Evolutionary conservation across 1,139 yeast genomes (phyloP), one percentile per base, ranked within the genome.

Genomic region (Taphrina confusa): DNA sequence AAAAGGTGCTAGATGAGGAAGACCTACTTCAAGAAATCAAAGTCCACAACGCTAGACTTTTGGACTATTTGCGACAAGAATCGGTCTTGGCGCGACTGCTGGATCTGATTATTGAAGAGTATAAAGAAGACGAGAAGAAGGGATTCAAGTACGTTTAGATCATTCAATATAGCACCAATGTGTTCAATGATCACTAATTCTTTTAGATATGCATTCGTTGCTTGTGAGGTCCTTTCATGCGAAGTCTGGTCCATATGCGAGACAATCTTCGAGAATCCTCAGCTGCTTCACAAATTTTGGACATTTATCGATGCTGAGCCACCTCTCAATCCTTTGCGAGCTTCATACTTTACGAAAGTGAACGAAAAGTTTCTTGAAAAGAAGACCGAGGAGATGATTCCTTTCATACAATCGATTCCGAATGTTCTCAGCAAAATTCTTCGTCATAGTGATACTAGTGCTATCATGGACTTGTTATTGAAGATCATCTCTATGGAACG

Each of bases 241-340:
- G 97, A 92, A 70, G 94, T 90, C 5, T 92, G 97, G 97, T 87
- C 95, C 3, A 78, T 94, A 37, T 87, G 96, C 3, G 96, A 92
- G 67, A 84, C 96, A 0, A 84, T 92, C 55, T 85, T 92, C 85
- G 94, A 87, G 68, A 82, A 84, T 62, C 77, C 82, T 1, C 78
- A 77, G 18, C 78, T 87, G 56, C 73, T 94, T 65, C 81, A 82
- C 63, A 82, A 80, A 68, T 75, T 92, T 60, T 92, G 98, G 98
- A 74, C 82, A 25, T 78, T 91, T 22, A 78, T 92, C 65, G 95
- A 88, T 66, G 76, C 75, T 59, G 76, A 77, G 1, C 76, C 79
- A 4, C 85, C 92, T 1, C 75, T 91, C 60, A 82, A 90, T 40
- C 87, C 89, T 66, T 80, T 82, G 63, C 78, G 87, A 46, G 90